Percentiles rank a stretch among this genome's conserved stretches.
Conservation (phyloP, 2,329 filamentous ascomycete species). For the Aureobasidium vineae region DNA sequence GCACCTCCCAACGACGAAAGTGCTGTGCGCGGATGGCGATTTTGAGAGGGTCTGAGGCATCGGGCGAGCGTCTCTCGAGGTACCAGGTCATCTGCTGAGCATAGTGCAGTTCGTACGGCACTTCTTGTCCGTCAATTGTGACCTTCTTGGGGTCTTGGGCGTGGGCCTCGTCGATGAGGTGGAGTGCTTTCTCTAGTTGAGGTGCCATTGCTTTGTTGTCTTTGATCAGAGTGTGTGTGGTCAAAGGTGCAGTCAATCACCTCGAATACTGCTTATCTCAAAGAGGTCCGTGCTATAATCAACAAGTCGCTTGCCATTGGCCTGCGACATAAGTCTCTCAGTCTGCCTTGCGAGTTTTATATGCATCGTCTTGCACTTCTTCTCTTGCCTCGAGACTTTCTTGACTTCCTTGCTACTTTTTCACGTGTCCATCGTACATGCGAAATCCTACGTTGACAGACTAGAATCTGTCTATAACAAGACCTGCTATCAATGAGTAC, state of each 20-base stretch:
- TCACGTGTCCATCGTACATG: neutral
- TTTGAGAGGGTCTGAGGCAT: conserved; percentile 64
- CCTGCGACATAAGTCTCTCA: neutral
- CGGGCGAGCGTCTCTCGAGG: conserved; percentile 60
- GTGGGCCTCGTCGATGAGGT: conserved; percentile 72
- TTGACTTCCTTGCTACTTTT: neutral
- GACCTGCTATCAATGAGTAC: neutral
- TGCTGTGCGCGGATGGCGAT: conserved; percentile 83
- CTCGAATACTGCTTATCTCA: conserved; percentile 18
- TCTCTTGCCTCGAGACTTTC: neutral
- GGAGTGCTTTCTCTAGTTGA: conserved; percentile 52
- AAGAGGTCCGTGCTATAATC: conserved; percentile 21
- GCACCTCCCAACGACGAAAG: conserved; percentile 81
- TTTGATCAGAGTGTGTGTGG: neutral
- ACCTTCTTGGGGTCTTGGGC: conserved; percentile 62
- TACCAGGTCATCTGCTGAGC: conserved; percentile 75
- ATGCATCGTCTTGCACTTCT: neutral
- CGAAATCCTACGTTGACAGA: neutral
- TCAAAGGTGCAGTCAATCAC: neutral
- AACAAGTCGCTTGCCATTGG: neutral
- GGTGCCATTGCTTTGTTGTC: conserved; percentile 24
- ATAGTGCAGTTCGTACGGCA: conserved; percentile 80
- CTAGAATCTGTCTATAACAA: neutral
- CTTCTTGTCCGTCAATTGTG: conserved; percentile 43
- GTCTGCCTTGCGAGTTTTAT: neutral